Evolutionary conservation across 768 basidiomycete genomes (phyloP).

Genomic region (Tulasnella sp.): DNA sequence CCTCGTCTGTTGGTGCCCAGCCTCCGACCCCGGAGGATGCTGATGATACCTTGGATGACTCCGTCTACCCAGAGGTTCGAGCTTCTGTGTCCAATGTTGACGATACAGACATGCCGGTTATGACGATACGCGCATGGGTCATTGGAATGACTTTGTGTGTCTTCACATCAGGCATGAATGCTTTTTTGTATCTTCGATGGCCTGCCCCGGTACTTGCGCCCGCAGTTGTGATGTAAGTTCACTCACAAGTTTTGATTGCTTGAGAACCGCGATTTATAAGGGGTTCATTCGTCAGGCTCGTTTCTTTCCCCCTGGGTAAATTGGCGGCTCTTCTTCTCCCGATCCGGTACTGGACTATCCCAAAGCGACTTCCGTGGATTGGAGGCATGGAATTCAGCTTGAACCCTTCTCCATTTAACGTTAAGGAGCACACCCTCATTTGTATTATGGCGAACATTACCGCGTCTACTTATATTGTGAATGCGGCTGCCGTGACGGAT

Average conservation of each 20-base stretch:
- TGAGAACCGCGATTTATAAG: slow-evolving; percentile 37
- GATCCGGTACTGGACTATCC: slow-evolving; percentile 62
- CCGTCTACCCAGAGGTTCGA: slow-evolving; percentile 93
- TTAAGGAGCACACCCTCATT: slow-evolving; percentile 91
- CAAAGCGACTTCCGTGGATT: slow-evolving; percentile 49
- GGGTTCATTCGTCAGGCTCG: slow-evolving; percentile 53
- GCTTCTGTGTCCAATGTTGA: slow-evolving; percentile 98
- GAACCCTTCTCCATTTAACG: slow-evolving; percentile 95
- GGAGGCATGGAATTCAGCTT: slow-evolving; percentile 70
- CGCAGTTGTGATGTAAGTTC: slow-evolving; percentile 63
- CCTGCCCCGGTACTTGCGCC: slow-evolving; percentile 86
- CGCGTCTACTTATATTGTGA: slow-evolving; percentile 63
- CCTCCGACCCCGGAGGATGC: neutral
- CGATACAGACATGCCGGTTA: slow-evolving; percentile 96
- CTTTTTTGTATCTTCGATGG: slow-evolving; percentile 93
- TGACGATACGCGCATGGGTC: slow-evolving; percentile 90
- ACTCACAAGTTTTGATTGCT: slow-evolving; percentile 51
- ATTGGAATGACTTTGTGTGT: slow-evolving; percentile 65
- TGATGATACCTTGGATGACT: slow-evolving; percentile 63
- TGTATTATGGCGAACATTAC: slow-evolving; percentile 85
- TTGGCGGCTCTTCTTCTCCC: slow-evolving; percentile 80
- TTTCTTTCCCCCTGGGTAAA: slow-evolving; percentile 93
- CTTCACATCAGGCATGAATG: slow-evolving; percentile 70
- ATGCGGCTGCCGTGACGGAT: slow-evolving; percentile 81
- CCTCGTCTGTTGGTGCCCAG: neutral